phyloP scores from a whole-genome alignment of 176 grass and related monocot genomes.

The Elaeis guineensis region DNA sequence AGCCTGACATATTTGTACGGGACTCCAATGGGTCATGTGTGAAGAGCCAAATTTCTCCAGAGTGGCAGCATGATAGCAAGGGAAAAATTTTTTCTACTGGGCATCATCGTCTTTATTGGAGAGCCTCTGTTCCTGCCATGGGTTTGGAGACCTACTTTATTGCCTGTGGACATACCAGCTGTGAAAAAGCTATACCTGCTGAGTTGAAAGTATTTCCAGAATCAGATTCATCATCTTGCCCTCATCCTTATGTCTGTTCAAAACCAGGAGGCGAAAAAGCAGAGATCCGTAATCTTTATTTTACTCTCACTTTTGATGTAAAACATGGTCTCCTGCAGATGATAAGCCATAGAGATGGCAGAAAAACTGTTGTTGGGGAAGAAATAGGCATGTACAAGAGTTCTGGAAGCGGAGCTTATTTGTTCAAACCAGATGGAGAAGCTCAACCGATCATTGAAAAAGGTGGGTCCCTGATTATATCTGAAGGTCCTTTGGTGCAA shows the following conservation, averaged over 20 bases:
- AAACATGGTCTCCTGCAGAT: constrained; percentile 64
- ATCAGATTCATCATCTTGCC: constrained; percentile 55
- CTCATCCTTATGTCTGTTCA: constrained; percentile 77
- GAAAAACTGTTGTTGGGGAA: constrained; percentile 60
- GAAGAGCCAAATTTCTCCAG: constrained; percentile 79
- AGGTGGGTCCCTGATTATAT: constrained; percentile 74
- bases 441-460: constrained; percentile 57
- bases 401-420: constrained; percentile 78
- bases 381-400: constrained; percentile 90
- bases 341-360: constrained; percentile 42
- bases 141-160: constrained; percentile 89
- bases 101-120: constrained; percentile 89
- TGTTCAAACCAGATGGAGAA: constrained; percentile 88
- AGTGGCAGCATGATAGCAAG: constrained; percentile 57
- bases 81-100: constrained; percentile 37
- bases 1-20: constrained; percentile 63
- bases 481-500: constrained; percentile 76
- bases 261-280: constrained; percentile 48
- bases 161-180: constrained; percentile 34
- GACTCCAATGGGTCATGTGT: constrained; percentile 80
- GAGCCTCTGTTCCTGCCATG: constrained; percentile 81
- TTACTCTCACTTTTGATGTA: constrained; percentile 75
- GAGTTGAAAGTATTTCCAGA: constrained; percentile 45
- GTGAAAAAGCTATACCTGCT: constrained; percentile 67
- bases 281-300: constrained; percentile 55